Evolutionary conservation across 805 yeast species (phyloP).

Genomic region (Yamadazyma paraphyllophila): DNA sequence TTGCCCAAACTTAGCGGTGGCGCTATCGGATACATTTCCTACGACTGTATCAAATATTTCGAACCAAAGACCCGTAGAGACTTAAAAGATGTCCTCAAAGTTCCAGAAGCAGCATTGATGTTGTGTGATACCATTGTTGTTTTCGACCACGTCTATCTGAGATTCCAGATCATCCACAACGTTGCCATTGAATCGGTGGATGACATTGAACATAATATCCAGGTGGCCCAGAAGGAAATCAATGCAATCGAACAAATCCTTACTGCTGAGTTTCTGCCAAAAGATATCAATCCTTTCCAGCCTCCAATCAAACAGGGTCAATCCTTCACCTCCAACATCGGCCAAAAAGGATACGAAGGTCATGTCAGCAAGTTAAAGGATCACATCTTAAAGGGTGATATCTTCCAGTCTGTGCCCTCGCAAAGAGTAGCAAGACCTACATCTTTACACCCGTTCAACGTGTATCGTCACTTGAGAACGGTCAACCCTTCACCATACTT

Average conservation of each 20-base stretch:
- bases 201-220: slow-evolving; percentile 45
- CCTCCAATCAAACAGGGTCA: slow-evolving; percentile 66
- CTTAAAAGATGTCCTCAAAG: slow-evolving; percentile 71
- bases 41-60: slow-evolving; percentile 94
- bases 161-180: slow-evolving; percentile 87
- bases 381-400: slow-evolving; percentile 88
- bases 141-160: slow-evolving; percentile 89
- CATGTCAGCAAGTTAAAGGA: slow-evolving; percentile 74
- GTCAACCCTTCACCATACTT: slow-evolving; percentile 98
- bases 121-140: slow-evolving; percentile 86
- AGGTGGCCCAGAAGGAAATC: slow-evolving; percentile 57
- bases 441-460: slow-evolving; percentile 91
- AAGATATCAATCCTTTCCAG: slow-evolving; percentile 65
- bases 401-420: slow-evolving; percentile 97
- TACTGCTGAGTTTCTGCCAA: slow-evolving; percentile 41
- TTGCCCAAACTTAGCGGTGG: slow-evolving; percentile 88
- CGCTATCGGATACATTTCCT: slow-evolving; percentile 92
- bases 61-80: slow-evolving; percentile 85
- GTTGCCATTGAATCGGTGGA: slow-evolving; percentile 43
- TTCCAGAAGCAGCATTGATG: slow-evolving; percentile 94
- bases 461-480: slow-evolving; percentile 89
- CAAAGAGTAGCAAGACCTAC: slow-evolving; percentile 97
- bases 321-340: slow-evolving; percentile 81
- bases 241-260: slow-evolving; percentile 51
- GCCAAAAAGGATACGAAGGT: slow-evolving; percentile 86